Evolutionary conservation across 768 basidiomycete genomes (phyloP), one percentile per base, ranked within the genome.

Genomic region (Leccinum arenicola): DNA sequence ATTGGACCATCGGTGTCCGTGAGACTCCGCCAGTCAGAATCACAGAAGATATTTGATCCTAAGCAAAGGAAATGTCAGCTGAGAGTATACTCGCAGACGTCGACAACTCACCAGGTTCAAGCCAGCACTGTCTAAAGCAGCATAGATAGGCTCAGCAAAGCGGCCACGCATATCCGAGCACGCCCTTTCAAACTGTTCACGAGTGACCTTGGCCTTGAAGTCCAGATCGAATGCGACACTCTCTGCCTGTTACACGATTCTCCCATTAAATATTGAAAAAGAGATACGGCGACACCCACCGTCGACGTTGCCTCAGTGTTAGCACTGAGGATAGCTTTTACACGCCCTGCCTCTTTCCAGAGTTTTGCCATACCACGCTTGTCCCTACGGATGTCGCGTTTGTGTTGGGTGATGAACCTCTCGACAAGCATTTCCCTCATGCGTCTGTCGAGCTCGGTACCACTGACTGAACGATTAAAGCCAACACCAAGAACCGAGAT

Each of bases 11-110:
- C 0, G 97, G 97, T 6, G 89, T 90, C 27, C 97, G 82, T 15
- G 95, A 90, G 58, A 81, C 84, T 54, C 97, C 97, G 35, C 97
- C 97, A 31, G 90, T 88, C n/a, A 98, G 79, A 66, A 98, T 93
- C 50, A 98, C 87, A 1, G 94, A 95, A 6, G 87, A 83, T 63
- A 97, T 79, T 64, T 95, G 83, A 52, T 82, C 79, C 91, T 92
- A 58, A n/a, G 17, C n/a, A 15, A 1, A 43, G n/a, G 43, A 19
- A 11, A 11, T n/a, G 6, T 51, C 27, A 67, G 25, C 64, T 21
- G 8, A 29, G 2, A 21, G 21, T 23, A n/a, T 4, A 53, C 48
- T 12, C 2, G 10, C 49, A 50, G 15, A 35, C 11, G 35, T 47
- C 6, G 12, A 33, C 15, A 6, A 73, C 82, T 8, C 69, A 90